phyloP scores from a whole-genome alignment of 2,329 filamentous ascomycete species.

The Penicillium vulpinum region DNA sequence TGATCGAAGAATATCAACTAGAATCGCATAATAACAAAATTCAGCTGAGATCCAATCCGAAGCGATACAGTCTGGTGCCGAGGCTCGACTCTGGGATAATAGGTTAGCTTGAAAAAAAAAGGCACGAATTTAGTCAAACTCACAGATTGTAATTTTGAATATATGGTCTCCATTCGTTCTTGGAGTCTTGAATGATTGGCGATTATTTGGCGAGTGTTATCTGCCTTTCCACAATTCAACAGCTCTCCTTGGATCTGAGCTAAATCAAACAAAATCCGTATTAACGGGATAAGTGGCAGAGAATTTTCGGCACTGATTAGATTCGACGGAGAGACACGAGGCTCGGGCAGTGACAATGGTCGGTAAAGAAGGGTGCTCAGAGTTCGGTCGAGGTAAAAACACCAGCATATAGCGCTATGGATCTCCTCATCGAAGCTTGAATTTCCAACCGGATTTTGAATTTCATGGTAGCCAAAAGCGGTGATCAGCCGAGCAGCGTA shows the following conservation, averaged over 20 bases:
- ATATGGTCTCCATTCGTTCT: conserved; percentile 20
- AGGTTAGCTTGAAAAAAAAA: background rate
- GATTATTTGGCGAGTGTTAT: conserved; percentile 13
- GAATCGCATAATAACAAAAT: conserved; percentile 28
- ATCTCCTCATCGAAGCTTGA: conserved; percentile 20
- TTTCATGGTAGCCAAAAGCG: conserved; percentile 24
- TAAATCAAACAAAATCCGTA: conserved; percentile 15
- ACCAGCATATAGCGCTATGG: conserved; percentile 26
- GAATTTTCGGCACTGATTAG: conserved; percentile 3
- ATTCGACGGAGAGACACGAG: conserved; percentile 6
- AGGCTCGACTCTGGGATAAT: conserved; percentile 11
- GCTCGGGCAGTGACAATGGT: conserved; percentile 22
- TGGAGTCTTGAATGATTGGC: conserved; percentile 16
- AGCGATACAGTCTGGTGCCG: conserved; percentile 9
- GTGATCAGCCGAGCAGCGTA: conserved; percentile 29
- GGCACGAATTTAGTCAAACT: background rate
- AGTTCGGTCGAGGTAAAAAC: conserved; percentile 30
- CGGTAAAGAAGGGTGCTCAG: conserved; percentile 27
- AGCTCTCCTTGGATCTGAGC: conserved; percentile 20
- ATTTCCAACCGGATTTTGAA: background rate
- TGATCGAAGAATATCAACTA: conserved; percentile 29
- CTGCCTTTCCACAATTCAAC: conserved; percentile 2
- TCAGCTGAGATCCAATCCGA: conserved; percentile 25
- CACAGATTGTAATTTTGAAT: conserved; percentile 20
- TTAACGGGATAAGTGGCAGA: conserved; percentile 10